Evolutionary conservation across 192 early-diverging fungal genomes (phyloP).

Genomic region (Diversispora eburnea): DNA sequence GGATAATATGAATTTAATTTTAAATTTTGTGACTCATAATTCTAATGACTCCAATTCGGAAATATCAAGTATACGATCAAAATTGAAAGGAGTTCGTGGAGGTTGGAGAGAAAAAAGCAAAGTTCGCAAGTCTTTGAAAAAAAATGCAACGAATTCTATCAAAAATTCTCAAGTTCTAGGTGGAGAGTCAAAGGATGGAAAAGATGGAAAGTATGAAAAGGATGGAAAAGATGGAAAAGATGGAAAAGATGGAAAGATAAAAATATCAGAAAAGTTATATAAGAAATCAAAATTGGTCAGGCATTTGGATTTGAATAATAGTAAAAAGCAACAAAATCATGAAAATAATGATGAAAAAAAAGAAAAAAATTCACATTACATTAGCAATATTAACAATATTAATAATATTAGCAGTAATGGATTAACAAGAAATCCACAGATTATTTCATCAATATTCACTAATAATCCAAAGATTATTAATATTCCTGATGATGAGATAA

Average conservation of each 20-base stretch:
- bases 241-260: neutral
- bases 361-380: neutral
- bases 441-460: constrained; percentile 11
- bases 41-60: constrained; percentile 4
- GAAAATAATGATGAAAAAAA: neutral
- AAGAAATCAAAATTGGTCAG: too few relatives aligned
- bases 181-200: neutral
- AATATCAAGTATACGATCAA: constrained; percentile 31
- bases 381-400: neutral
- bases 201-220: neutral
- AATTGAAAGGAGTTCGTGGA: constrained; percentile 29
- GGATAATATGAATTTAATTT: constrained; percentile 5
- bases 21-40: neutral
- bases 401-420: neutral
- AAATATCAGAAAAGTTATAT: too few relatives aligned
- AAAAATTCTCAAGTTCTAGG: constrained; percentile 1
- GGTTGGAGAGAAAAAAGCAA: constrained; percentile 38
- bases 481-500: constrained; percentile 11
- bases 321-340: too few relatives aligned
- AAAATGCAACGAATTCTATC: constrained; percentile 23
- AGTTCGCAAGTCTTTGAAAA: constrained; percentile 13
- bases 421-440: neutral
- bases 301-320: too few relatives aligned
- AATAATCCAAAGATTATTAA: constrained; percentile 25
- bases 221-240: neutral